These are phyloP conservation scores for Ceratobasidium sp. DNA, from an alignment of 1,284 basidiomycete genomes.

Conservation along the genomic window DNA sequence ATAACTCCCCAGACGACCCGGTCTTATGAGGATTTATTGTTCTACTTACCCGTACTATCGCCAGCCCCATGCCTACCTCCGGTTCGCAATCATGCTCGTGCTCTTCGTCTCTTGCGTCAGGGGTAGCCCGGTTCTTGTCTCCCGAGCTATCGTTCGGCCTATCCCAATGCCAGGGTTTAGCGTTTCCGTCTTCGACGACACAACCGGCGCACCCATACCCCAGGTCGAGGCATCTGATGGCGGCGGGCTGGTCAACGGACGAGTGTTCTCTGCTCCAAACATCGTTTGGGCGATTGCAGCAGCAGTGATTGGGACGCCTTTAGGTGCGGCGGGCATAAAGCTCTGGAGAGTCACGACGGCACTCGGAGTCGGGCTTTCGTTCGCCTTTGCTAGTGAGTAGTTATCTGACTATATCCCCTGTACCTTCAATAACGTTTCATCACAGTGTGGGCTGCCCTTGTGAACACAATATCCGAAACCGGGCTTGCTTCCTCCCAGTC, in stretches of 20 bases:
- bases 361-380: constrained; percentile 23
- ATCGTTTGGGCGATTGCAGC: constrained; percentile 38
- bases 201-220: constrained; percentile 37
- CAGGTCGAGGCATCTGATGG: constrained; percentile 39
- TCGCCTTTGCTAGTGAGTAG: constrained; percentile 41
- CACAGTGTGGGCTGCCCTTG: constrained; percentile 32
- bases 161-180: constrained; percentile 38
- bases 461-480: constrained; percentile 37
- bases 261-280: constrained; percentile 33
- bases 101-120: background rate
- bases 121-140: constrained; percentile 24
- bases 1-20: background rate
- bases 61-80: background rate
- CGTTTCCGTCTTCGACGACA: constrained; percentile 40
- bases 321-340: constrained; percentile 27
- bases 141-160: constrained; percentile 34
- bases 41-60: background rate
- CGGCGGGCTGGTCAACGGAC: constrained; percentile 26
- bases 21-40: background rate
- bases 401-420: background rate
- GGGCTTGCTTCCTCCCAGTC: constrained; percentile 38
- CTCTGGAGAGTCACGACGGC: constrained; percentile 39
- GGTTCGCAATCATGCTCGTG: background rate
- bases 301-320: constrained; percentile 19
- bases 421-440: background rate